Evolutionary conservation across 31 red algal genomes (phyloP).

Genomic region (Endocladia muricata): DNA sequence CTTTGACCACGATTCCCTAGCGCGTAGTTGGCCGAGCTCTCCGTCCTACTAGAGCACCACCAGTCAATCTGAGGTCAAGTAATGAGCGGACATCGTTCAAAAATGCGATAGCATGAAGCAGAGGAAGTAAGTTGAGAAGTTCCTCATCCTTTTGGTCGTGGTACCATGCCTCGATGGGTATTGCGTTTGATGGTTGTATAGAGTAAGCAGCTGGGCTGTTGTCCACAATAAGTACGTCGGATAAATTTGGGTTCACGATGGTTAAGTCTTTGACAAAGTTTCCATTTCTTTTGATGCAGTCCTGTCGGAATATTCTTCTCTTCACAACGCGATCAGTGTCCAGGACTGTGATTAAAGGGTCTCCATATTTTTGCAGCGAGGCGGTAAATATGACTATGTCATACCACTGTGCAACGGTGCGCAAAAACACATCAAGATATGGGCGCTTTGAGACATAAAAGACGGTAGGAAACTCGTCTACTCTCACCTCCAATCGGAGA

Average conservation of each 20-base stretch:
- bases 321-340: slow-evolving; percentile 59
- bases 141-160: slow-evolving; percentile 84
- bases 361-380: slow-evolving; percentile 76
- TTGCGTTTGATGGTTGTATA: slow-evolving; percentile 83
- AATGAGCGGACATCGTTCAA: slow-evolving; percentile 57
- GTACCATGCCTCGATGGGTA: slow-evolving; percentile 79
- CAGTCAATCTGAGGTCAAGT: slow-evolving; percentile 44
- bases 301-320: slow-evolving; percentile 53
- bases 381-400: slow-evolving; percentile 91
- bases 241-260: slow-evolving; percentile 59
- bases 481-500: slow-evolving; percentile 49
- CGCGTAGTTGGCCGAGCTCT: not conserved
- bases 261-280: slow-evolving; percentile 82
- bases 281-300: slow-evolving; percentile 49
- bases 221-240: slow-evolving; percentile 83
- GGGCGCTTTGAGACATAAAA: slow-evolving; percentile 86
- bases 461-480: slow-evolving; percentile 64
- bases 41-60: slow-evolving; percentile 33
- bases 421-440: slow-evolving; percentile 78
- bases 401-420: slow-evolving; percentile 69
- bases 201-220: slow-evolving; percentile 80
- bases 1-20: slow-evolving; percentile 2
- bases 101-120: slow-evolving; percentile 57
- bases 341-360: slow-evolving; percentile 67
- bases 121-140: slow-evolving; percentile 70